These are phyloP conservation scores for Yamadazyma philogaea DNA, from an alignment of 805 yeast genomes.

Conservation along the genomic window DNA sequence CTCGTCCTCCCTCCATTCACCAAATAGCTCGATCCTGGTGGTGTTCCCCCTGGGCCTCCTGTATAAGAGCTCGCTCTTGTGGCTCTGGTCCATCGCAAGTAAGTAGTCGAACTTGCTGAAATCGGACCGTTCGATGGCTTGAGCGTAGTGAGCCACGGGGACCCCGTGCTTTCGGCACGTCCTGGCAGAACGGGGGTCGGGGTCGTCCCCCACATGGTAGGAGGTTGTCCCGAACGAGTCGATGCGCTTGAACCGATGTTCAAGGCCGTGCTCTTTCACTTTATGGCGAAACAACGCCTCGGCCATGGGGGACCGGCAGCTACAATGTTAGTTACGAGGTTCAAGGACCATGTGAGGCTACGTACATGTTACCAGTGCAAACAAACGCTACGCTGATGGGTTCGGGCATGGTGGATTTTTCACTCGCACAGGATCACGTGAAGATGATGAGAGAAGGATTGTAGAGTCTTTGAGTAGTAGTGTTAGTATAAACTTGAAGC, in stretches of 20 bases:
- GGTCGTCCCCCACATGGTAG: conserved; percentile 78
- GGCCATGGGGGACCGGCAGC: conserved; percentile 97
- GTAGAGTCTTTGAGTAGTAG: too few relatives aligned
- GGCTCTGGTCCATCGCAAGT: conserved; percentile 69
- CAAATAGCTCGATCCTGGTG: conserved; percentile 63
- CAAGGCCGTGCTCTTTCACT: conserved; percentile 50
- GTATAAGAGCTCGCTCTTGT: conserved; percentile 47
- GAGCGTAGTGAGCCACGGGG: conserved; percentile 72
- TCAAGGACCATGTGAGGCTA: conserved; percentile 11
- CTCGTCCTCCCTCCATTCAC: conserved; percentile 66
- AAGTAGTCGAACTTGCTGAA: conserved; percentile 63
- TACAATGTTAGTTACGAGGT: conserved; percentile 16
- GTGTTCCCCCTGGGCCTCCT: conserved; percentile 51
- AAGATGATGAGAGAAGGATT: neutral
- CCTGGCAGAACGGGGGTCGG: conserved; percentile 70
- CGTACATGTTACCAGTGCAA: conserved; percentile 85
- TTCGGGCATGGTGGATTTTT: neutral
- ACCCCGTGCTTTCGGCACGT: conserved; percentile 72
- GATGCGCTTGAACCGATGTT: conserved; percentile 47
- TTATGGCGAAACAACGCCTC: conserved; percentile 80
- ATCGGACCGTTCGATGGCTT: conserved; percentile 54
- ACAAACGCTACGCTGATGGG: conserved; percentile 67
- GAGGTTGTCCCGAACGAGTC: conserved; percentile 91
- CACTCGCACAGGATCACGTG: neutral
- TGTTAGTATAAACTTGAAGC: too few relatives aligned